Base-by-base conservation (phyloP, 768 basidiomycete species). In the Amanita rimosa region DNA sequence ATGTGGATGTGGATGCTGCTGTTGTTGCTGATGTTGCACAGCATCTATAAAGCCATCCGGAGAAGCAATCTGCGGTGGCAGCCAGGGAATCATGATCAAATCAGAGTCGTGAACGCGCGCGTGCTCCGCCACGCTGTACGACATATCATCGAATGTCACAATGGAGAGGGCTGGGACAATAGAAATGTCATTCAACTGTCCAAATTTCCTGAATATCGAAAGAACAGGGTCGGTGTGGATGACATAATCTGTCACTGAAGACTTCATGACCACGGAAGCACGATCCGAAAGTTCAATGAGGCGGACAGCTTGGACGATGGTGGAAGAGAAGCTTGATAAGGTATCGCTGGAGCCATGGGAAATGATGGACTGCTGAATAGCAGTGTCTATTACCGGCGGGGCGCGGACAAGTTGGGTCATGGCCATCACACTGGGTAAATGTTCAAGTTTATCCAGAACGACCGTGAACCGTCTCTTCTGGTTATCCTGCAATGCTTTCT, bases 371-470 rank as follows among this genome's bases (percentile, higher is more conserved):
- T 16, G 46, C 21, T 22, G 35, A 26, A 33, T 27, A 31, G 39
- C 8, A 41, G 71, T 64, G 21, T 42, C n/a, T 51, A 26, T 6
- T 1, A 56, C 43, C 6, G 58, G 35, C 10, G 64, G 38, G 2
- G 70, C 67, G 42, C 82, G 81, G 36, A 97, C 69, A 48, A 97
- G 78, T 58, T 94, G 86, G 0, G 87, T 79, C 48, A 99, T 68
- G 0, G 88, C 78, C 91, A 99, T 94, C 64, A 90, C 81, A 7
- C 85, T 78, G 0, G 93, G 84, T 0, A 98, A 62, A 60, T 93
- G 88, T 57, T 96, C 95, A 42, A 94, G 68, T 60, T 83, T 89
- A 62, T 95, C 92, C 14, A 98, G 74, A 14, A 98, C 81, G 52
- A 97, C 78, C 0, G 85, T 83, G 65, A 94, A 88, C 7, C 80